Base-by-base conservation (phyloP, 2,329 filamentous ascomycete species). In the Fusarium annulatum region DNA sequence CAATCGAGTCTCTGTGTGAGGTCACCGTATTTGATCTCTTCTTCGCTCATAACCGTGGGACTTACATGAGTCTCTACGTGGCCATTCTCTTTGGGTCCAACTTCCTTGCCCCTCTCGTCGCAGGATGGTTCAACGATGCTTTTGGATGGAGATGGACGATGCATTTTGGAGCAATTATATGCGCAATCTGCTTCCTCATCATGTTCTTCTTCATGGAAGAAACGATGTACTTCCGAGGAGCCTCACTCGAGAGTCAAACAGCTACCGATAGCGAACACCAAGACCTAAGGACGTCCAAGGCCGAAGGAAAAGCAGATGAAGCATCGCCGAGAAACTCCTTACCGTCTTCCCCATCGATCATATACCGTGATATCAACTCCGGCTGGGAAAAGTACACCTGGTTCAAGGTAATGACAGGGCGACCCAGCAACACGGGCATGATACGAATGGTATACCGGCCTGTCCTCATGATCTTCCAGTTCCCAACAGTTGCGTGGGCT, bases 171-270 rank as follows among this genome's bases (percentile, higher is more conserved):
- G 61, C 61, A 9, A 63, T 63, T 10, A 63, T 63, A 3, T 59
- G 53, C 12, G 28, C 43, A 11, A 23, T 63, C 1, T 49, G 36
- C 18, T 49, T 63, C 19, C 1, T 60, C 5, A 12, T 63, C 3
- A 59, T 63, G 36, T 63, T 63, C 5, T 33, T 63, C 19, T 63
- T 60, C 2, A 60, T 59, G 53, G 61, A 63, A 23, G 61, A 63
- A 38, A 63, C 61, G 1, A 63, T 63, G 53, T 63, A 59, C 34
- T 63, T 59, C 43, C 52, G 60, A 2, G 28, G 23, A 19, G 10
- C n/a, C 9, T 59, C 34, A 3, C 33, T 63, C 6, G 52, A 63
- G 30, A 48, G 60, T 4, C 21, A 63, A 16, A 19, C 34, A 11
- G 8, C 28, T 21, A 23, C 45, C 5, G 42, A 48, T 4, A 23